Evolutionary conservation across 768 basidiomycete genomes (phyloP), one percentile per base, ranked within the genome.

Genomic region (Phallus indusiatus): DNA sequence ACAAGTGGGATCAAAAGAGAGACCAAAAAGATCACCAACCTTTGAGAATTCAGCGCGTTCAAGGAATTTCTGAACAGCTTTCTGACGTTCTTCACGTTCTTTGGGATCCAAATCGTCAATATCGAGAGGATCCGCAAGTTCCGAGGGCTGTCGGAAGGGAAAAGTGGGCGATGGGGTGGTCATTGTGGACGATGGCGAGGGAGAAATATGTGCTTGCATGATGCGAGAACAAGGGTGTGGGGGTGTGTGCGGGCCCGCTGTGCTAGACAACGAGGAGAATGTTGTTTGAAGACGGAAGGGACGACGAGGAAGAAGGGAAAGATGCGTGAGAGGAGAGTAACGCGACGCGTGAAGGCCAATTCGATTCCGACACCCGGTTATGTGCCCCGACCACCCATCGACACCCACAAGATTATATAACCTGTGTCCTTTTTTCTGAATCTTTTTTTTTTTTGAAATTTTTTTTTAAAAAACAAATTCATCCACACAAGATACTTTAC

Each of bases 121-220:
- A 75, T 64, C 33, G 72, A 71, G 56, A 73, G 66, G 50, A 72
- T 70, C 70, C 72, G 64, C 35, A 71, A 60, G 61, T 14, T 56
- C 55, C 34, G 55, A 56, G 22, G 73, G 78, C 60, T 78, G 77
- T 60, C 82, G 74, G 75, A 80, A 86, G 68, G 79, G 71, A 69
- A 84, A 76, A 63, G 84, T 84, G 22, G 89, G 89, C 53, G 89
- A 91, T 67, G 85, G 83, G 60, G 88, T 89, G 69, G 89, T 90
- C 66, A 37, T 60, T 48, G 86, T 79, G 62, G 88, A 87, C 62
- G 86, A 82, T 59, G 89, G 86, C 42, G 88, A 56, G 50, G 36
- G 55, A 14, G 42, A 42, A 42, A 42, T 42, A n/a, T 42, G 42
- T 63, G 65, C 64, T 62, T 62, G 62, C 66, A 63, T 49, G 21